Evolutionary conservation across 2,329 filamentous ascomycete species (phyloP).

Genomic region (Thermomyces lanuginosus): DNA sequence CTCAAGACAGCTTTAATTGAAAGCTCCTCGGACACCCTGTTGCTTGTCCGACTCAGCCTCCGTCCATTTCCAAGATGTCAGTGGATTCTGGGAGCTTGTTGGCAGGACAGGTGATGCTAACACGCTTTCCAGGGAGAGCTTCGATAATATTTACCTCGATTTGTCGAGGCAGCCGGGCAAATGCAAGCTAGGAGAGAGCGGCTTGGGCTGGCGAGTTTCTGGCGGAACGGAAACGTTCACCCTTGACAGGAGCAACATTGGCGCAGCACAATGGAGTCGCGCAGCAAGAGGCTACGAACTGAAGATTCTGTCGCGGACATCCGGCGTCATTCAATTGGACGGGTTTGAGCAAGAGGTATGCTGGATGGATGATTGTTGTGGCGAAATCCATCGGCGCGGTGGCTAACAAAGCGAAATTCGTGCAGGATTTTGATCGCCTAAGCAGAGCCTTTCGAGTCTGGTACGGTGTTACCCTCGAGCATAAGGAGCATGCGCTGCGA

Average conservation of each 20-base stretch:
- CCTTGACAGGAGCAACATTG: slow-evolving; percentile 71
- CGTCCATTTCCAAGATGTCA: slow-evolving; percentile 20
- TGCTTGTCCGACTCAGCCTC: too few species aligned
- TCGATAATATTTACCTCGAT: slow-evolving; percentile 93
- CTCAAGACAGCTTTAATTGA: too few species aligned
- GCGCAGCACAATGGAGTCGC: slow-evolving; percentile 81
- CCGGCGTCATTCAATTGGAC: slow-evolving; percentile 80
- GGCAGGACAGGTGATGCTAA: too few species aligned
- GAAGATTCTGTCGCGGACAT: slow-evolving; percentile 72
- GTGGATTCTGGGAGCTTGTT: too few species aligned
- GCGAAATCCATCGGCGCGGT: not conserved
- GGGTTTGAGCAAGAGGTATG: slow-evolving; percentile 73
- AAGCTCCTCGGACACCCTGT: too few species aligned
- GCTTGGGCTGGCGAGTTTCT: slow-evolving; percentile 86
- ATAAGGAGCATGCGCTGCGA: slow-evolving; percentile 80
- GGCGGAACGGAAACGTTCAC: slow-evolving; percentile 85
- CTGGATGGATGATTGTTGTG: not conserved
- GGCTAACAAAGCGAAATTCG: too few species aligned
- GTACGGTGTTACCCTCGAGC: slow-evolving; percentile 88
- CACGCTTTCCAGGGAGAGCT: slow-evolving; percentile 53
- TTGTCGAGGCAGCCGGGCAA: slow-evolving; percentile 83
- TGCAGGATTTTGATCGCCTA: slow-evolving; percentile 71
- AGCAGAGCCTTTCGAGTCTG: slow-evolving; percentile 92
- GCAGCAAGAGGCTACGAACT: slow-evolving; percentile 85
- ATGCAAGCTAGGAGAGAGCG: slow-evolving; percentile 86